Percentiles rank a stretch among this genome's conserved stretches.
Evolutionary conservation across 352 stramenopile species (phyloP).

Genomic region (Phytophthora sansomeana): DNA sequence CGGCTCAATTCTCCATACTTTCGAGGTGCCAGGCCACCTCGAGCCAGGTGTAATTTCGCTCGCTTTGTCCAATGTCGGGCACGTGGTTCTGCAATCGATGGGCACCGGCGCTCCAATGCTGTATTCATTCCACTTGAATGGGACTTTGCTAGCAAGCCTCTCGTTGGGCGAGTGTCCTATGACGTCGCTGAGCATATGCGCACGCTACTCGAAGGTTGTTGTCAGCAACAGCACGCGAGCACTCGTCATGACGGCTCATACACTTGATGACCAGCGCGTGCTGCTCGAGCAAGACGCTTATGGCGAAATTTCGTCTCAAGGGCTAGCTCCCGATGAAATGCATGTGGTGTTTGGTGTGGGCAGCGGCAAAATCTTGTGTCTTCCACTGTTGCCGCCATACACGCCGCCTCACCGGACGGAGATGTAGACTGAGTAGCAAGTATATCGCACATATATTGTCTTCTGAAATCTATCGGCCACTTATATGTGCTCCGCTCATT

Average conservation of each 20-base stretch:
- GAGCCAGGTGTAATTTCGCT: constrained; percentile 63
- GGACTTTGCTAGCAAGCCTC: constrained; percentile 55
- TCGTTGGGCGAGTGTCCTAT: constrained; percentile 50
- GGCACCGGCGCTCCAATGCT: constrained; percentile 58
- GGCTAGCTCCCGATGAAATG: constrained; percentile 76
- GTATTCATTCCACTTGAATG: constrained; percentile 83
- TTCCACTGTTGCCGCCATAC: constrained; percentile 48
- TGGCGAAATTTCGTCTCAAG: constrained; percentile 66
- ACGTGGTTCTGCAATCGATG: constrained; percentile 79
- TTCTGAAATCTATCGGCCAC: constrained; percentile 57
- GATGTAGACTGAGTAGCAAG: constrained; percentile 30
- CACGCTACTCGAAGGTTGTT: constrained; percentile 72
- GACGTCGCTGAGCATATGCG: constrained; percentile 61
- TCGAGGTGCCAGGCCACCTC: constrained; percentile 50
- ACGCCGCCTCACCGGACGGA: constrained; percentile 19
- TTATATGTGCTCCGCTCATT: constrained; percentile 48
- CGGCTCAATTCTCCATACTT: constrained; percentile 70
- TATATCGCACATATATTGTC: constrained; percentile 53
- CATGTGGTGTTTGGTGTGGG: constrained; percentile 78
- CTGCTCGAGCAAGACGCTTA: constrained; percentile 55
- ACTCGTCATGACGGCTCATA: constrained; percentile 56
- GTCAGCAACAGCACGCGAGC: constrained; percentile 65
- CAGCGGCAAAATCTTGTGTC: constrained; percentile 56
- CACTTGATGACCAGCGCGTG: constrained; percentile 56
- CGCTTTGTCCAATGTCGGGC: constrained; percentile 70